Base-by-base conservation (phyloP, 441 rosid genomes). In the Populus hybrid region DNA sequence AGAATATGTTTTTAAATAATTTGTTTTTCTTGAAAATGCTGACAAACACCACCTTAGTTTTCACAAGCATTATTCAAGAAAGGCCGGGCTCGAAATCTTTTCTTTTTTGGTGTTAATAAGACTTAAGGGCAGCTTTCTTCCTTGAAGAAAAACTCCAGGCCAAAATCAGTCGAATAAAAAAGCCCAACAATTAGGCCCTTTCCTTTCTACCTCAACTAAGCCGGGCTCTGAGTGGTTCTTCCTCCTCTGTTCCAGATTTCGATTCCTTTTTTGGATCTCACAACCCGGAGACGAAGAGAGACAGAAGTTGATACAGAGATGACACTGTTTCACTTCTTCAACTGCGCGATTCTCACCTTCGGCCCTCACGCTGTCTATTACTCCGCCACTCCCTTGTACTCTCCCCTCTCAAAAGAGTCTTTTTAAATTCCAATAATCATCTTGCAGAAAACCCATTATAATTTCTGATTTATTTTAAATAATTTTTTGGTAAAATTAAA, bases 301-400 rank as follows among this genome's bases (percentile, higher is more conserved):
- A 33, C 76, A 14, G 84, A 36, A 29, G 31, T 29, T 29, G 31
- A 29, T 29, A 29, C 4, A 29, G 78, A 61, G 73, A 95, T 95
- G 99, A 95, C 99, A 80, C 76, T 93, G 74, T 95, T 95, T 73
- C 99, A 95, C 86, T 95, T 95, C 89, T 93, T 95, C 91, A 95
- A 95, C 89, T 93, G 99, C 74, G 98, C 99, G 45, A 95, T 95
- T 84, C 94, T 95, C 82, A 93, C 99, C 42, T 95, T 93, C 79
- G 99, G 95, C 7, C 99, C 99, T 79, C 98, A 95, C 85, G 99
- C 99, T 81, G 97, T 95, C 76, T 95, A 95, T 87, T 93, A 95
- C 92, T 93, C 99, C 75, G 98, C 98, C 72, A 93, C 98, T 74
- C 99, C 99, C 0, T 77, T 93, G 99, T 95, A 87, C 31, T 29